A percentile compares a stretch with the other conserved stretches of the same genome.
These are phyloP conservation scores for Lodderomyces parapsilosis DNA, from an alignment of 1,139 yeast species.

Conservation along the genomic window DNA sequence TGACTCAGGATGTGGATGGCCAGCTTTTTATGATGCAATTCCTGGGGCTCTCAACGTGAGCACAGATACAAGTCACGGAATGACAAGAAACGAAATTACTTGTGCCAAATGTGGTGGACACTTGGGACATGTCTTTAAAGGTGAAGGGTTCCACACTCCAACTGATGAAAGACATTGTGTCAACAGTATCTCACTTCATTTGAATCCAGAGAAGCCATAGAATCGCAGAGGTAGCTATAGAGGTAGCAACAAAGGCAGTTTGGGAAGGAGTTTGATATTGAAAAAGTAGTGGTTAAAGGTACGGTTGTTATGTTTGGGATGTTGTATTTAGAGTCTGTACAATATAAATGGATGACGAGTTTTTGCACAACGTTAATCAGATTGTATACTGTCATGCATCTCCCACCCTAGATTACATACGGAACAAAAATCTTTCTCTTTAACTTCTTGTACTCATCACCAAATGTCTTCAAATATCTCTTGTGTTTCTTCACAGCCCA, in stretches of 20 bases:
- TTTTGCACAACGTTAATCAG: no score
- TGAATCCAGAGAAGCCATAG: constrained; percentile 27
- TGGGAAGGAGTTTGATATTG: neutral
- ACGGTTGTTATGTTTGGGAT: constrained; percentile 13
- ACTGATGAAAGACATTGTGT: constrained; percentile 95
- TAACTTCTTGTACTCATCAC: constrained; percentile 69
- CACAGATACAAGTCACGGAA: constrained; percentile 66
- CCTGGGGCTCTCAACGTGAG: constrained; percentile 71
- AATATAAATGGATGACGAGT: neutral
- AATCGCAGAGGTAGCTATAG: constrained; percentile 9
- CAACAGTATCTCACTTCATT: constrained; percentile 77
- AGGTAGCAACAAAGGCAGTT: no score
- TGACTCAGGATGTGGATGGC: constrained; percentile 96
- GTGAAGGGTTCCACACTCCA: constrained; percentile 91
- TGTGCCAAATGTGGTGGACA: constrained; percentile 92
- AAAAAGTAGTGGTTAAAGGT: no score
- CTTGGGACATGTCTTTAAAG: constrained; percentile 89
- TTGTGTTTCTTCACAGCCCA: constrained; percentile 79
- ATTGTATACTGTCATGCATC: no score
- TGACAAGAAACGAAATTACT: constrained; percentile 83
- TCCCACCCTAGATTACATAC: constrained; percentile 16
- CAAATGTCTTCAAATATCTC: constrained; percentile 67
- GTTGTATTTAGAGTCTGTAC: constrained; percentile 43
- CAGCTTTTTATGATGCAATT: constrained; percentile 87
- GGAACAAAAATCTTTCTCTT: constrained; percentile 69